These are phyloP conservation scores for Lablab purpureus DNA, from an alignment of 306 rosid species.

Conservation along the genomic window DNA sequence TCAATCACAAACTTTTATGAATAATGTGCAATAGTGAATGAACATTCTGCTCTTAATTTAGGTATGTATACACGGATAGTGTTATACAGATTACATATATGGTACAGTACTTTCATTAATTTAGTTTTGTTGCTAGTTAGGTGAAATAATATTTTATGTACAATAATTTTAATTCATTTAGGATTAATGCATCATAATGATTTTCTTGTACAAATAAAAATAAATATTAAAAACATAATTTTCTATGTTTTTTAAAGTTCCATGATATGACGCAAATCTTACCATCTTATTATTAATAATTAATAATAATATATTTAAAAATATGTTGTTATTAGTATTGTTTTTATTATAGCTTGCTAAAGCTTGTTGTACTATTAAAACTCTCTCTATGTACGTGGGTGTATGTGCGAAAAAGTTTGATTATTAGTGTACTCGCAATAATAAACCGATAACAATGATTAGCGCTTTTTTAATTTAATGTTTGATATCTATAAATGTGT, in stretches of 20 bases:
- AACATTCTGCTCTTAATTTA: background rate
- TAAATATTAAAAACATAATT: background rate
- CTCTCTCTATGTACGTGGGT: conserved; percentile 44
- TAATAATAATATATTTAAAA: background rate
- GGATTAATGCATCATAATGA: background rate
- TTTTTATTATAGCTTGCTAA: background rate
- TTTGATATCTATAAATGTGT: conserved; percentile 30
- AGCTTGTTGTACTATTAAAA: conserved; percentile 9
- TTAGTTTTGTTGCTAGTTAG: background rate
- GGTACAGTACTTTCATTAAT: background rate
- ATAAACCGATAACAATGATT: conserved; percentile 27
- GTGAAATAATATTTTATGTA: conserved; percentile 15
- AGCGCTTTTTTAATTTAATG: conserved; percentile 16
- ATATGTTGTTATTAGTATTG: background rate
- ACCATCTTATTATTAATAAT: background rate
- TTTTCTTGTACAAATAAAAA: background rate
- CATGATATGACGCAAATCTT: background rate
- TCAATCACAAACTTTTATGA: too few species aligned
- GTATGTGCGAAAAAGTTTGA: conserved; percentile 43
- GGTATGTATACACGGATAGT: conserved; percentile 8
- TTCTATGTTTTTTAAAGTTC: background rate
- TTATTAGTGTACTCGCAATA: conserved; percentile 6
- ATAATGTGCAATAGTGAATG: too few species aligned
- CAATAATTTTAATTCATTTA: conserved; percentile 23
- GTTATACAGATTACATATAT: conserved; percentile 7